These are phyloP conservation scores for Aureobasidium melanogenum DNA, from an alignment of 2,329 filamentous ascomycete genomes.

Conservation along the genomic window DNA sequence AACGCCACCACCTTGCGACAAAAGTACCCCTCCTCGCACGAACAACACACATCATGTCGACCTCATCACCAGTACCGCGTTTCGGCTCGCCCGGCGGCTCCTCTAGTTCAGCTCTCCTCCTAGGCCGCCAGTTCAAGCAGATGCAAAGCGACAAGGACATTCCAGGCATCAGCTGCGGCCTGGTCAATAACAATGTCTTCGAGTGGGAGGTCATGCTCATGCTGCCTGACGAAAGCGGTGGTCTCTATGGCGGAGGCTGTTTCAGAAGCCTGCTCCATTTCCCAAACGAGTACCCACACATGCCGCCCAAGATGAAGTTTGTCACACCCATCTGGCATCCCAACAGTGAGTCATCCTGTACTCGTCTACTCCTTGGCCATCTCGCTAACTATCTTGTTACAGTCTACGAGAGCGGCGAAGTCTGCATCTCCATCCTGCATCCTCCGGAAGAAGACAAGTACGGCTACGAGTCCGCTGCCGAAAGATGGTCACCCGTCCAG, in stretches of 20 bases:
- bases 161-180: slow-evolving; percentile 84
- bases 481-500: slow-evolving; percentile 93
- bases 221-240: slow-evolving; percentile 68
- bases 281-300: slow-evolving; percentile 74
- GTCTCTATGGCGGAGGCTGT: slow-evolving; percentile 56
- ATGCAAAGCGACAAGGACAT: slow-evolving; percentile 90
- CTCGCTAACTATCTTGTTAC: background rate
- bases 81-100: slow-evolving; percentile 15
- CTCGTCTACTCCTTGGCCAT: background rate
- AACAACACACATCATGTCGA: slow-evolving; percentile 3
- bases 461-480: slow-evolving; percentile 82
- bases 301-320: slow-evolving; percentile 85
- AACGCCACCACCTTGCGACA: background rate
- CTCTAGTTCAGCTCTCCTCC: slow-evolving; percentile 60
- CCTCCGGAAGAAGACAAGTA: slow-evolving; percentile 89
- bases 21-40: background rate
- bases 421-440: slow-evolving; percentile 96
- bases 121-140: slow-evolving; percentile 81
- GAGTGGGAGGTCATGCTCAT: slow-evolving; percentile 99
- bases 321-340: slow-evolving; percentile 83
- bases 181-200: slow-evolving; percentile 80
- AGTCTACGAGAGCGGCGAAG: slow-evolving; percentile 76
- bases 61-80: slow-evolving; percentile 7
- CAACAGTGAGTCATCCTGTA: slow-evolving; percentile 51
- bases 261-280: slow-evolving; percentile 82